These are phyloP conservation scores for Colletotrichum sublineola DNA, from an alignment of 2,329 filamentous ascomycete genomes.

Conservation along the genomic window DNA sequence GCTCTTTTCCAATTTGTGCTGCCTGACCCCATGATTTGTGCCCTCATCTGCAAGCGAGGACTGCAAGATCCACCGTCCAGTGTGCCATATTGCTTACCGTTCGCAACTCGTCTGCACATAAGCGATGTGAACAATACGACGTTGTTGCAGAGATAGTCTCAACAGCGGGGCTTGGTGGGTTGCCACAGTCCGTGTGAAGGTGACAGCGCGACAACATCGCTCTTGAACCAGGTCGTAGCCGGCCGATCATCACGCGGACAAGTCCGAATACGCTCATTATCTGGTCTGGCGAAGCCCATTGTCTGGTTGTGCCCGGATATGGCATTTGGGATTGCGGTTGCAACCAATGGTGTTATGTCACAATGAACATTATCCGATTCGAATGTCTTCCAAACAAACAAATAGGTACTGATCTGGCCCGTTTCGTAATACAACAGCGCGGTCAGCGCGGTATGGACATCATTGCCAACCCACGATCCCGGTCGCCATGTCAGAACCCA, in stretches of 20 bases:
- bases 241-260: slow-evolving; percentile 34
- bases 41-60: background rate
- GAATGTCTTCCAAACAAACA: background rate
- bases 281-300: background rate
- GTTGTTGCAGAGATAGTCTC: slow-evolving; percentile 32
- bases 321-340: background rate
- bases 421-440: slow-evolving; percentile 23
- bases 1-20: background rate
- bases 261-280: slow-evolving; percentile 26
- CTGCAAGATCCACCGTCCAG: slow-evolving; percentile 11
- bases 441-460: slow-evolving; percentile 33
- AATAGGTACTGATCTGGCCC: slow-evolving; percentile 15
- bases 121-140: slow-evolving; percentile 40
- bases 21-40: slow-evolving; percentile 15
- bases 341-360: background rate
- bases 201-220: slow-evolving; percentile 19
- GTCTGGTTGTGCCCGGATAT: background rate
- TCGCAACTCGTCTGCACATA: slow-evolving; percentile 31
- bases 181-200: slow-evolving; percentile 24
- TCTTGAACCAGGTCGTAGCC: slow-evolving; percentile 27
- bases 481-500: slow-evolving; percentile 25
- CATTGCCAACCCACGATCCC: slow-evolving; percentile 31
- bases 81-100: slow-evolving; percentile 5
- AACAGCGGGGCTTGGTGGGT: slow-evolving; percentile 20
- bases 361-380: background rate